Base-by-base conservation (phyloP, 306 rosid species). In the Hippophae tibetana region DNA sequence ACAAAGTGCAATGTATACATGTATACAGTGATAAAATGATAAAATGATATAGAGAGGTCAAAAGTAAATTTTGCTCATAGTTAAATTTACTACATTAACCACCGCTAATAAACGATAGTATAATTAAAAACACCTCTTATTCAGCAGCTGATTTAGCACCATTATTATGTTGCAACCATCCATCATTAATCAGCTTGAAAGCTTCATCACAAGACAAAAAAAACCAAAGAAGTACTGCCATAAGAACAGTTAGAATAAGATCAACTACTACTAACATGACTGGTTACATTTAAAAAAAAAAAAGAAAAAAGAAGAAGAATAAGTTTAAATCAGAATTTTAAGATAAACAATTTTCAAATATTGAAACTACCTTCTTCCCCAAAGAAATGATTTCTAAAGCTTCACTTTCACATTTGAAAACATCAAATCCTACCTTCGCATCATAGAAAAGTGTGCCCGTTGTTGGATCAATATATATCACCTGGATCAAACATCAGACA, bases 131-230 rank as follows among this genome's bases (percentile, higher is more conserved):
- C 23, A 18, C 23, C 23, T 18, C 23, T 18, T 18, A 1, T 18
- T 18, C 23, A 18, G 23, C 23, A 18, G 23, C 23, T 18, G 23
- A 18, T 18, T 18, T 18, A 18, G 23, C 23, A 18, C 23, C 23
- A 18, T 18, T 18, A 18, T 18, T 18, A 18, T 18, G 23, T 53
- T 76, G 84, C 47, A 23, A 60, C 99, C 99, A 92, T 62, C 93
- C 88, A 65, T 88, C 97, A 71, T 76, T 77, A 56, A 92, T 86
- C 65, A 88, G 73, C 61, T 81, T 92, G 62, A 81, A 80, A 57
- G 99, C 99, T 58, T 92, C 99, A 47, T 92, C 99, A 56, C 97
- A 95, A 47, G 94, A 92, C 62, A 92, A 75, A 70, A 88, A 92
- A 63, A 92, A 13, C 83, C 95, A 68, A 92, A 92, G 73, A 92